phyloP scores from a whole-genome alignment of 805 yeast genomes.

The Saccharomycopsis sp. region DNA sequence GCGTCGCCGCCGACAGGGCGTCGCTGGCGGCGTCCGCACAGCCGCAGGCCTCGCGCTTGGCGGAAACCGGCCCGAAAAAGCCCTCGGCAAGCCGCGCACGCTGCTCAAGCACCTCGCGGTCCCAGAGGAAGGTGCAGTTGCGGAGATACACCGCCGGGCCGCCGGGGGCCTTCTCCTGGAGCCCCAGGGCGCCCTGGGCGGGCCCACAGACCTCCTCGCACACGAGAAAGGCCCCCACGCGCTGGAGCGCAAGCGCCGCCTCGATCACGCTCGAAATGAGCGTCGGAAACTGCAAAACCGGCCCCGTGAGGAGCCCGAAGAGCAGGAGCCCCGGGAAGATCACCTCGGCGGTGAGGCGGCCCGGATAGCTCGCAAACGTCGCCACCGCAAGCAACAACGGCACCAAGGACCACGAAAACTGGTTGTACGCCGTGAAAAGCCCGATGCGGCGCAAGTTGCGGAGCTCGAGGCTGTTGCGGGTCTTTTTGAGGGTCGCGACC shows the following conservation, averaged over 20 bases:
- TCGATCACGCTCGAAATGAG: slow-evolving; percentile 52
- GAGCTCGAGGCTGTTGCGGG: slow-evolving; percentile 55
- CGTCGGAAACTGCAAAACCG: slow-evolving; percentile 52
- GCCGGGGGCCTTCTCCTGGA: no score
- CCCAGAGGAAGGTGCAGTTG: no score
- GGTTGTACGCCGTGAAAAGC: slow-evolving; percentile 37
- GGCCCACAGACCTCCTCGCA: slow-evolving; percentile 39
- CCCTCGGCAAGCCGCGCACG: no score
- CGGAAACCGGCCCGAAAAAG: no score
- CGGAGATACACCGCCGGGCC: no score
- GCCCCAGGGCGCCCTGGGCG: no score
- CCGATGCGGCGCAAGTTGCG: slow-evolving; percentile 45
- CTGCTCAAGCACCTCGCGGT: no score
- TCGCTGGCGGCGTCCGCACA: no score
- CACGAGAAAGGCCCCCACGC: slow-evolving; percentile 43
- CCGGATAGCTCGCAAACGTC: slow-evolving; percentile 44
- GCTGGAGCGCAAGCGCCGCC: slow-evolving; percentile 47
- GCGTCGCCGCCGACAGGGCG: no score
- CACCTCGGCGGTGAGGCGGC: slow-evolving; percentile 51
- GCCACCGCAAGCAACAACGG: slow-evolving; percentile 59
- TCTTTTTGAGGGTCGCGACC: slow-evolving; percentile 41
- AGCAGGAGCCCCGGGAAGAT: slow-evolving; percentile 63
- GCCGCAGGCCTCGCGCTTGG: no score
- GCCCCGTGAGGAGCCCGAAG: slow-evolving; percentile 50
- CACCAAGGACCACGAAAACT: slow-evolving; percentile 55